These are phyloP conservation scores for Lojkania enalia DNA, from an alignment of 2,329 filamentous ascomycete species.

Conservation along the genomic window DNA sequence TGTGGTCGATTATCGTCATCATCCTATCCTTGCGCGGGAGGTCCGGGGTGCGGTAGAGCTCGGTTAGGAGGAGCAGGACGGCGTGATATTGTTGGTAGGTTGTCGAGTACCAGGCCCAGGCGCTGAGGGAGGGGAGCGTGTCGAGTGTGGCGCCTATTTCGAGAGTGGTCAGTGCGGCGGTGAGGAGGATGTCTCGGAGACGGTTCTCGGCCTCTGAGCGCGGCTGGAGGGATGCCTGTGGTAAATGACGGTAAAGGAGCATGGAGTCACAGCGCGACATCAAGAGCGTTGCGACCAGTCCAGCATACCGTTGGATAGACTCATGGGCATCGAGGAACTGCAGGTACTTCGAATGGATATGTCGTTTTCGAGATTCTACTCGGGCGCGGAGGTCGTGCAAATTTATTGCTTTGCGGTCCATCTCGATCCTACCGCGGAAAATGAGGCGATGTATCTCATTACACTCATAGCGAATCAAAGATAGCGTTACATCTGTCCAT, in stretches of 20 bases:
- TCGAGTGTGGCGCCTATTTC: constrained; percentile 46
- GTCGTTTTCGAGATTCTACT: constrained; percentile 40
- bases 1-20: constrained; percentile 45
- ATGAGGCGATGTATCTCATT: constrained; percentile 45
- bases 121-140: constrained; percentile 38
- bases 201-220: constrained; percentile 43
- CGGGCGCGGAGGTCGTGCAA: constrained; percentile 41
- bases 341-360: constrained; percentile 40
- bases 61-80: constrained; percentile 42
- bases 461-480: constrained; percentile 42
- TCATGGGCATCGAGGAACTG: constrained; percentile 37
- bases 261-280: constrained; percentile 46
- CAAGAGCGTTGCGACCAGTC: constrained; percentile 42
- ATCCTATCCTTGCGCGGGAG: constrained; percentile 41
- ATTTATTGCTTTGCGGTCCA: constrained; percentile 43
- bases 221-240: constrained; percentile 37
- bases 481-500: constrained; percentile 42
- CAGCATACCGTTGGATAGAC: constrained; percentile 43
- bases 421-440: constrained; percentile 43
- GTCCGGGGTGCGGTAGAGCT: constrained; percentile 43
- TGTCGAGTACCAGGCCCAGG: constrained; percentile 44
- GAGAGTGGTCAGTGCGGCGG: constrained; percentile 40
- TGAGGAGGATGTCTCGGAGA: constrained; percentile 42
- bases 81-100: constrained; percentile 46
- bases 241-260: constrained; percentile 44